Base-by-base conservation (phyloP, 805 yeast genomes). In the Komagataella pastoris region DNA sequence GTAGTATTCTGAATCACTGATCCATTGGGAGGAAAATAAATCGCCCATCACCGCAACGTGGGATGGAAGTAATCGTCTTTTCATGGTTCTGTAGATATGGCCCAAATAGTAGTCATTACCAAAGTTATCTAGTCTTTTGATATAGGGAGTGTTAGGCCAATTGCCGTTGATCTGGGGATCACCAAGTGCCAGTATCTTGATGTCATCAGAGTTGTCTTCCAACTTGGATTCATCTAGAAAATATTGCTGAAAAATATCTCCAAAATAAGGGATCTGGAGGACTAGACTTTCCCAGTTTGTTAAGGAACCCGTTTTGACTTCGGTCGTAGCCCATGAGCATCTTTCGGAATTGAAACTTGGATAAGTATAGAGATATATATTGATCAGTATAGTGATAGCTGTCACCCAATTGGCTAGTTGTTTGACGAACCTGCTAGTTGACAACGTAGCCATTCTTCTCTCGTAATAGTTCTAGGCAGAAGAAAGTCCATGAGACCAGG, bases 111-210 rank as follows among this genome's bases (percentile, higher is more conserved):
- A 76, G 68, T 93, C 99, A 68, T 93, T 93, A 2, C 97, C 99
- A 61, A 66, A 84, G 52, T 86, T 85, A 62, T 93, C 99, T 23
- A 93, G 68, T 50, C 88, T 67, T 54, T 86, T 84, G 53, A 87
- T 71, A 60, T 82, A 80, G 12, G 83, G 78, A 1, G 96, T 84
- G 23, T 72, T 69, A 6, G 76, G 77, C 85, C 88, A 81, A 58
- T 82, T 79, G 2, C 99, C 99, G 55, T 91, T 86, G 65, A 93
- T 90, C 69, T 93, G 99, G 0, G 99, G 99, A 61, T 93, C 99
- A 6, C 98, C 99, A 65, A 89, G 83, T 5, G 96, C 85, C 56
- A 90, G 65, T 66, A 93, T 66, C 55, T 79, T 79, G 50, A 90
- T 75, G 57, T 76, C 80, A 8, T 71, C 62, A 2, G 64, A 54